Base-by-base conservation (phyloP, 2,329 filamentous ascomycete species). In the Graphium sp. region DNA sequence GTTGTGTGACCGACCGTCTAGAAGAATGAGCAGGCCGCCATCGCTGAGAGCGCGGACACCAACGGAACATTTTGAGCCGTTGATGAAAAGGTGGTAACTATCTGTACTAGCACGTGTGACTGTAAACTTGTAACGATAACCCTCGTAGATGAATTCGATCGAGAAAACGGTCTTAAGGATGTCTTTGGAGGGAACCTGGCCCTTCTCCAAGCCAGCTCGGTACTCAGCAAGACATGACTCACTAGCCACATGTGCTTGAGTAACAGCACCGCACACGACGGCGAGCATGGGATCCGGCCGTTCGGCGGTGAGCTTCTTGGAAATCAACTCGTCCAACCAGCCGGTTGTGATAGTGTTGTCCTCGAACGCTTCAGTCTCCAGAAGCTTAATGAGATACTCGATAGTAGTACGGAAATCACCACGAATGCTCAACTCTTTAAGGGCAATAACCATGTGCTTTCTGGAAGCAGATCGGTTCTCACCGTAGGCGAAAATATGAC, bases 271-370 rank as follows among this genome's bases (percentile, higher is more conserved):
- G 46, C 83, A 92, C 32, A 95, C 74, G 29, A 95, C 77, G n/a
- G 89, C 89, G 26, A 98, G 64, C 55, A 85, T 89, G 13, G 80
- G 74, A 45, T 98, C 87, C 1, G 89, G 89, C 32, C 89, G 75
- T 62, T 98, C 89, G 18, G 87, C 89, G 23, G 89, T 98, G 42
- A 98, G 64, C 52, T 89, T 92, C 56, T 94, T 95, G 35, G 87
- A 85, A 52, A 98, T 98, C 35, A 98, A 73, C 68, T 98, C 85
- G 49, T 98, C 89, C 24, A 98, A 69, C 89, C 89, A 98, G 43
- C 87, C 89, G 12, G 89, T 98, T 20, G 89, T 94, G 52, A 98
- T 98, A 39, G 89, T 98, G 64, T 98, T 98, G 35, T 91, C 85
- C 58, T 95, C 87, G 48, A 98, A 98, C 34, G 85, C 89, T 37